These are phyloP conservation scores for Copromyces sp. DNA, from an alignment of 495 filamentous ascomycete species.

Conservation along the genomic window DNA sequence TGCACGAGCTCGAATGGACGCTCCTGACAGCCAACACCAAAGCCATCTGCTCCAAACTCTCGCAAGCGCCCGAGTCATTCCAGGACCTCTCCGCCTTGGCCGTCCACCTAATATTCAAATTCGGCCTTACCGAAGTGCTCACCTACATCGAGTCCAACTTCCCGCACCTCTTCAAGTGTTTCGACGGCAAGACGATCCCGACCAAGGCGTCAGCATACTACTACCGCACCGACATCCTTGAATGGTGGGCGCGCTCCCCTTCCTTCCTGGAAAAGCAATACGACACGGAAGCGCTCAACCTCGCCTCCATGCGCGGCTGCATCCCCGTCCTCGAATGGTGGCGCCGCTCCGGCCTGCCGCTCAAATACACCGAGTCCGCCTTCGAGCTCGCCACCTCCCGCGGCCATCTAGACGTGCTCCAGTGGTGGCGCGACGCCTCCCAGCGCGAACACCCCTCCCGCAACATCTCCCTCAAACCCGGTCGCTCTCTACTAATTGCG, in stretches of 20 bases:
- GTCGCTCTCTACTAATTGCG: constrained; percentile 68
- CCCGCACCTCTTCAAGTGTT: constrained; percentile 71
- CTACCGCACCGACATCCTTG: constrained; percentile 71
- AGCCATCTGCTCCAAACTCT: constrained; percentile 54
- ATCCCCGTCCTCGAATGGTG: constrained; percentile 87
- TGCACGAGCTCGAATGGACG: constrained; percentile 64
- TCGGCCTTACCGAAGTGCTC: constrained; percentile 68
- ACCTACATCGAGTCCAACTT: constrained; percentile 69
- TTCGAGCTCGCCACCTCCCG: constrained; percentile 77
- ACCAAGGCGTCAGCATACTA: constrained; percentile 80
- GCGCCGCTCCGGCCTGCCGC: constrained; percentile 65
- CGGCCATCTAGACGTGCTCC: constrained; percentile 71
- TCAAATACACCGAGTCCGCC: constrained; percentile 76
- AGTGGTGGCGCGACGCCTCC: constrained; percentile 77
- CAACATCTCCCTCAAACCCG: constrained; percentile 52
- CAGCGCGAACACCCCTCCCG: constrained; percentile 21
- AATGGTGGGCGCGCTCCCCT: constrained; percentile 68
- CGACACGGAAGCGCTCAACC: constrained; percentile 69
- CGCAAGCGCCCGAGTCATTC: constrained; percentile 54
- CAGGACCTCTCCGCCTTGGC: constrained; percentile 68
- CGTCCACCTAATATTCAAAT: constrained; percentile 85
- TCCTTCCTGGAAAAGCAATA: constrained; percentile 69
- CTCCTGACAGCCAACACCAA: constrained; percentile 61
- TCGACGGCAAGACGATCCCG: constrained; percentile 70
- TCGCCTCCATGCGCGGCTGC: constrained; percentile 72